Evolutionary conservation across 2,329 filamentous ascomycete species (phyloP).

Genomic region (Hypocrella siamensis): DNA sequence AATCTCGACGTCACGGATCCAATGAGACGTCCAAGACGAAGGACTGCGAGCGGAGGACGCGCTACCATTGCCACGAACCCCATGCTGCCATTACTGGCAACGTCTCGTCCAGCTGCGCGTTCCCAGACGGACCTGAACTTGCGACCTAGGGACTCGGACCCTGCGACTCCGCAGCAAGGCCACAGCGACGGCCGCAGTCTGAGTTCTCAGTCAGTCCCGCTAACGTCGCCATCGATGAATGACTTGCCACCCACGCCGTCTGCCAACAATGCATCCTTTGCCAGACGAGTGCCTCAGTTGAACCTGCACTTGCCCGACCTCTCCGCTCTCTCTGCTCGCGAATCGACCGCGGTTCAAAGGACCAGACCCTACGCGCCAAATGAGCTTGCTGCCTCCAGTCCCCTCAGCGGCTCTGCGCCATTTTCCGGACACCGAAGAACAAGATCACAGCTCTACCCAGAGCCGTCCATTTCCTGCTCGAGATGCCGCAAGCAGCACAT

Average conservation of each 20-base stretch:
- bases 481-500: conserved; percentile 57
- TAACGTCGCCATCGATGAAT: conserved; percentile 8
- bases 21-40: conserved; percentile 21
- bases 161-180: conserved; percentile 20
- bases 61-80: conserved; percentile 39
- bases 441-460: conserved; percentile 39
- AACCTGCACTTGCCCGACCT: conserved; percentile 4
- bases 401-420: conserved; percentile 13
- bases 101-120: conserved; percentile 34
- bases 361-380: conserved; percentile 18
- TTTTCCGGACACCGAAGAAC: conserved; percentile 21
- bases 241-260: conserved; percentile 7
- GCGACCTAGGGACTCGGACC: conserved; percentile 23
- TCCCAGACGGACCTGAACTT: conserved; percentile 50
- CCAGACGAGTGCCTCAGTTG: conserved; percentile 17
- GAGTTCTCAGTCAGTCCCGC: conserved; percentile 18
- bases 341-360: conserved; percentile 8
- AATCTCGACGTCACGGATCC: conserved; percentile 16
- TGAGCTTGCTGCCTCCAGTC: conserved; percentile 20
- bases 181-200: conserved; percentile 26
- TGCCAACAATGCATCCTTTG: conserved; percentile 18
- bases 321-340: conserved; percentile 5
- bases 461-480: conserved; percentile 61
- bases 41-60: conserved; percentile 38
- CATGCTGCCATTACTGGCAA: conserved; percentile 21